Evolutionary conservation across 2,329 filamentous ascomycete genomes (phyloP), one percentile per base, ranked within the genome.

Genomic region (Stagonosporopsis rhizophila): DNA sequence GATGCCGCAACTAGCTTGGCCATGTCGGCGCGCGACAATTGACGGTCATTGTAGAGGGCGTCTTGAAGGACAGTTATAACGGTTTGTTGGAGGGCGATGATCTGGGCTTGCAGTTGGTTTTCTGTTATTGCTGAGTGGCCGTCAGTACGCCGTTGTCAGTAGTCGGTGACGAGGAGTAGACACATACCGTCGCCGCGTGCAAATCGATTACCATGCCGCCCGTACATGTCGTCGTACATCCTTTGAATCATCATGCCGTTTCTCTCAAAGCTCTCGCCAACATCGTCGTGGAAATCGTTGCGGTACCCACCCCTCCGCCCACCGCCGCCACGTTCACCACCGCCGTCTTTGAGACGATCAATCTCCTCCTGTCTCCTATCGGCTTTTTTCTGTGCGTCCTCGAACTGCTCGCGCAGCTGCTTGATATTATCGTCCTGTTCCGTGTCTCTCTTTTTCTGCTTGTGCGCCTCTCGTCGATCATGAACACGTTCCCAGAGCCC

Each of bases 11-110:
- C 68, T 8, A 79, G 68, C 44, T 75, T 77, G 8, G 72, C 66
- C 62, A 77, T 73, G 59, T 79, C 77, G 48, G 70, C 65, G 46
- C 72, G 74, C 12, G 72, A 72, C 15, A 79, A 68, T 27, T 71
- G 69, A 15, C 77, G 75, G 37, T 75, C 75, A 57, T 73, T 76
- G 54, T 72, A 69, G 22, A 79, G 65, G n/a, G 78, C 78, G 44
- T 78, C 77, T 66, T 79, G 77, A 15, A 80, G 71, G 42, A 80
- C 73, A 30, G 67, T 68, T 57, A 80, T 79, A 52, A 80, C 78
- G 11, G 77, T 78, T 38, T 79, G 76, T 52, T 80, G 77, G 17
- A 79, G 72, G 11, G 70, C 62, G 42, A 79, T 78, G 58, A 79
- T 75, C 50, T 79, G 77, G 11, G 73, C 73, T 61, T 79, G 77